A percentile compares a stretch with the other conserved stretches of the same genome.
Conservation (phyloP, 2,329 filamentous ascomycete species). For the Cordyceps militaris region DNA sequence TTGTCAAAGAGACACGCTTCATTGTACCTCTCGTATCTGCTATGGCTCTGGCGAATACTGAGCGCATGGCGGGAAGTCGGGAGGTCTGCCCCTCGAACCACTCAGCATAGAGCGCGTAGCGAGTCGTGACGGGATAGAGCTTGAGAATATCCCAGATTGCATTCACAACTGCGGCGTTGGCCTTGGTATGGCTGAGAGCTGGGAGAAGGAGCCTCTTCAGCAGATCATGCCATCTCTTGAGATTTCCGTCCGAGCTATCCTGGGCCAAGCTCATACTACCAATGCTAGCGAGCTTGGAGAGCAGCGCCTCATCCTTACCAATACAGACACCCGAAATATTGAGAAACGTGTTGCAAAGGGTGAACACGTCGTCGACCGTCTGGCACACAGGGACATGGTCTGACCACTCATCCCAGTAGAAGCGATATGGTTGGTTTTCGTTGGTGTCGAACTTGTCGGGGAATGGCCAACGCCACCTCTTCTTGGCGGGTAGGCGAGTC, state of each 20-base stretch:
- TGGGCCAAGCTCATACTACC: conserved; percentile 66
- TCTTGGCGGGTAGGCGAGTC: conserved; percentile 51
- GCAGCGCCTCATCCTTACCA: conserved; percentile 69
- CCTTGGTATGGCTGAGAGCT: conserved; percentile 75
- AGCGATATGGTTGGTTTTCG: conserved; percentile 75
- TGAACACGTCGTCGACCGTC: conserved; percentile 82
- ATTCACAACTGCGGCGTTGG: conserved; percentile 77
- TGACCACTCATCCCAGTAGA: conserved; percentile 96
- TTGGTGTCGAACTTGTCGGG: conserved; percentile 70
- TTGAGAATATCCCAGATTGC: conserved; percentile 80
- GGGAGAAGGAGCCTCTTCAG: conserved; percentile 81
- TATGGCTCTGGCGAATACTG: conserved; percentile 68
- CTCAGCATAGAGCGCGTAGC: conserved; percentile 87
- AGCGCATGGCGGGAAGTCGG: conserved; percentile 66
- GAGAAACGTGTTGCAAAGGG: conserved; percentile 74
- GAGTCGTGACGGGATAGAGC: conserved; percentile 65
- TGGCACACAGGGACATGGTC: conserved; percentile 92
- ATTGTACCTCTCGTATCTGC: conserved; percentile 78
- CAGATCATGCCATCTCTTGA: conserved; percentile 74
- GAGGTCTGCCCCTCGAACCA: conserved; percentile 82
- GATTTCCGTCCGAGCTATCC: conserved; percentile 64
- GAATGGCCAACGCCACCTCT: conserved; percentile 74
- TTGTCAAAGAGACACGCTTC: conserved; percentile 83
- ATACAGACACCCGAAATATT: conserved; percentile 85
- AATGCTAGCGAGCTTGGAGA: conserved; percentile 80